These are phyloP conservation scores for Phaeophleospora eucalypticola DNA, from an alignment of 2,329 filamentous ascomycete genomes.

Conservation along the genomic window DNA sequence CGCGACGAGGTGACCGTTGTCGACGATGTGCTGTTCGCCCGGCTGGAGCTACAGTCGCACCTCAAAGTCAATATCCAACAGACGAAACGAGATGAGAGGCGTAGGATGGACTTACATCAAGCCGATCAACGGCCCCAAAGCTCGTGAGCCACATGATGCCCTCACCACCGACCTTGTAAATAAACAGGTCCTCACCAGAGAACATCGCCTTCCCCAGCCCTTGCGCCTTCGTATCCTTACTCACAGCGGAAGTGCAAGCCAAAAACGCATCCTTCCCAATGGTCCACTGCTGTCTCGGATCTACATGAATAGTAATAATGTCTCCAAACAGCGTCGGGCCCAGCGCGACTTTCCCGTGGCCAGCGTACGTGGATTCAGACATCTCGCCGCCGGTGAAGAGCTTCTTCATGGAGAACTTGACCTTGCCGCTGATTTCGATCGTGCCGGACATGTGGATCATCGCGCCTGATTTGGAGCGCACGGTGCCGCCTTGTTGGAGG, in stretches of 20 bases:
- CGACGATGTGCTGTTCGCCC: constrained; percentile 72
- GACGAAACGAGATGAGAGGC: neutral
- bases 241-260: constrained; percentile 74
- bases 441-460: constrained; percentile 92
- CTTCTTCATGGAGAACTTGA: constrained; percentile 87
- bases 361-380: constrained; percentile 71
- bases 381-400: constrained; percentile 75
- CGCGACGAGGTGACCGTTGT: constrained; percentile 68
- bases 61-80: constrained; percentile 18
- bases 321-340: constrained; percentile 76
- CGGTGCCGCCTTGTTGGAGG: constrained; percentile 77
- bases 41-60: too few relatives aligned
- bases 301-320: constrained; percentile 71
- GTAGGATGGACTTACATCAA: constrained; percentile 75
- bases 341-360: constrained; percentile 80
- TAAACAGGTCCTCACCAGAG: constrained; percentile 81
- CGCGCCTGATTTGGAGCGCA: constrained; percentile 72
- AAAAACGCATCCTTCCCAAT: constrained; percentile 82
- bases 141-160: constrained; percentile 84
- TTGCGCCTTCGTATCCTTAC: constrained; percentile 75
- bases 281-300: constrained; percentile 69
- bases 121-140: constrained; percentile 87
- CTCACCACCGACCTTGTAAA: constrained; percentile 74
- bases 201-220: constrained; percentile 84
- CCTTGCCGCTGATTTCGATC: constrained; percentile 70